Evolutionary conservation across 2,329 filamentous ascomycete species (phyloP).

Genomic region (Colletotrichum trifolii): DNA sequence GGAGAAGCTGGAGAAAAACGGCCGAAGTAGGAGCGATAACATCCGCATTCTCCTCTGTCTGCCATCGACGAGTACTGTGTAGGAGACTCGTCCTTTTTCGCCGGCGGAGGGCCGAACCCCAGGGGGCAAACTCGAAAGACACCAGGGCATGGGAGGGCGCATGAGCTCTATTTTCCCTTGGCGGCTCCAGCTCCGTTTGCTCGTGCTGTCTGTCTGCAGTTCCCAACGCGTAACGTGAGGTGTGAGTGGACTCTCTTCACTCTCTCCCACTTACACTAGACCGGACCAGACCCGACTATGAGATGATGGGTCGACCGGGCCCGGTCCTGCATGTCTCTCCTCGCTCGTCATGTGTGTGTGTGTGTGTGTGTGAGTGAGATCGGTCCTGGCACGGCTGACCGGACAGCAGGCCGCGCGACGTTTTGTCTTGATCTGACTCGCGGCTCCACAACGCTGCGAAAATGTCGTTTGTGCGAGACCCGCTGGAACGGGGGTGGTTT

Average conservation of each 20-base stretch:
- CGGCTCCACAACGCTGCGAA: slow-evolving; percentile 13
- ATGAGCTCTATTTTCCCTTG: slow-evolving; percentile 18
- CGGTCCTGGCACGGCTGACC: background rate
- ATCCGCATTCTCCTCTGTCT: slow-evolving; percentile 13
- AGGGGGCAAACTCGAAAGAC: slow-evolving; percentile 11
- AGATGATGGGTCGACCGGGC: no score
- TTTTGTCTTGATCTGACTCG: slow-evolving; percentile 15
- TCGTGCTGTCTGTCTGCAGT: background rate
- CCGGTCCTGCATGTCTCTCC: no score
- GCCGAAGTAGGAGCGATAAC: slow-evolving; percentile 34
- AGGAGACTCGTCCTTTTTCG: slow-evolving; percentile 22
- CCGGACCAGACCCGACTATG: no score
- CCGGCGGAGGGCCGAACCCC: slow-evolving; percentile 24
- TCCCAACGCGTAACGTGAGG: no score
- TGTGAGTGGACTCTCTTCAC: no score
- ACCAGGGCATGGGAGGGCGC: slow-evolving; percentile 6
- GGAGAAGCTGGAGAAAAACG: slow-evolving; percentile 34
- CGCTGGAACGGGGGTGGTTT: slow-evolving; percentile 17
- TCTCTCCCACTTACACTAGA: no score
- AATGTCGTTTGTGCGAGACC: slow-evolving; percentile 21
- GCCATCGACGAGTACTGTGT: no score
- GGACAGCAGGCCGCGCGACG: slow-evolving; percentile 3
- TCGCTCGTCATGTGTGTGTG: background rate
- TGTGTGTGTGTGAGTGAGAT: background rate
- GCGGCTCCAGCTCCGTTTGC: slow-evolving; percentile 23